phyloP scores from a whole-genome alignment of 2,329 filamentous ascomycete genomes.

The Verticillium zaregamsianum region DNA sequence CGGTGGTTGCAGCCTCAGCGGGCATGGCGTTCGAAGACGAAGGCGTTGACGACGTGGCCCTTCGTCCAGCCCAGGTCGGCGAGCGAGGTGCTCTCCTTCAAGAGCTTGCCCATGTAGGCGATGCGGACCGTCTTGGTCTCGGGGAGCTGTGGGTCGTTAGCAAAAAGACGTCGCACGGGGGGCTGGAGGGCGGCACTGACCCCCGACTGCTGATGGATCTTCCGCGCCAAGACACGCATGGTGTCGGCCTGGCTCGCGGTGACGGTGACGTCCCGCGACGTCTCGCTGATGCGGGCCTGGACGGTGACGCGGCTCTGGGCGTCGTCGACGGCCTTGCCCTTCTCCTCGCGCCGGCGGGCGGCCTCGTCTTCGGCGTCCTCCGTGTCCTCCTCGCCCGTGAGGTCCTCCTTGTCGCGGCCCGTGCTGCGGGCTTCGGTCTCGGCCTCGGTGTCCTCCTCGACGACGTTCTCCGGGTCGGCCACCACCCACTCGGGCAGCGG shows the following conservation, averaged over 20 bases:
- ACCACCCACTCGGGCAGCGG: constrained; percentile 65
- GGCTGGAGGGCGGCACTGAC: constrained; percentile 41
- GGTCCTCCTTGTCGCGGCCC: constrained; percentile 15
- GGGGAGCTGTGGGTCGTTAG: constrained; percentile 43
- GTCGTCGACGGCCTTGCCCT: constrained; percentile 53
- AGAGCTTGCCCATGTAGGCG: constrained; percentile 75
- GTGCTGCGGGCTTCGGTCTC: constrained; percentile 21
- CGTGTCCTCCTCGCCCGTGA: constrained; percentile 12
- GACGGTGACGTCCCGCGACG: constrained; percentile 59
- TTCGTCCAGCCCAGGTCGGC: constrained; percentile 69
- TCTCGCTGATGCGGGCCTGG: constrained; percentile 62
- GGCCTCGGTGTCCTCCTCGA: constrained; percentile 42
- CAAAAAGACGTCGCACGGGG: not conserved
- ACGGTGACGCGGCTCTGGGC: constrained; percentile 53
- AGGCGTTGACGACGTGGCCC: constrained; percentile 72
- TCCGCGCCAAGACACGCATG: constrained; percentile 59
- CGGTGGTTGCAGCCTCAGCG: not conserved
- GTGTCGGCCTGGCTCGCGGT: constrained; percentile 54
- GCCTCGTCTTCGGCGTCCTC: constrained; percentile 31
- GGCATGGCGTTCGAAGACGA: constrained; percentile 54
- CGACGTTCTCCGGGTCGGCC: constrained; percentile 56
- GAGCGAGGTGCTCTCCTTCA: constrained; percentile 65
- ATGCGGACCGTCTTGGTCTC: constrained; percentile 60
- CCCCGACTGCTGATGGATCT: constrained; percentile 57
- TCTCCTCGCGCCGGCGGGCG: constrained; percentile 45